These are phyloP conservation scores for Akebia trifoliata DNA, from an alignment of 164 flowering plant species.

Conservation along the genomic window DNA sequence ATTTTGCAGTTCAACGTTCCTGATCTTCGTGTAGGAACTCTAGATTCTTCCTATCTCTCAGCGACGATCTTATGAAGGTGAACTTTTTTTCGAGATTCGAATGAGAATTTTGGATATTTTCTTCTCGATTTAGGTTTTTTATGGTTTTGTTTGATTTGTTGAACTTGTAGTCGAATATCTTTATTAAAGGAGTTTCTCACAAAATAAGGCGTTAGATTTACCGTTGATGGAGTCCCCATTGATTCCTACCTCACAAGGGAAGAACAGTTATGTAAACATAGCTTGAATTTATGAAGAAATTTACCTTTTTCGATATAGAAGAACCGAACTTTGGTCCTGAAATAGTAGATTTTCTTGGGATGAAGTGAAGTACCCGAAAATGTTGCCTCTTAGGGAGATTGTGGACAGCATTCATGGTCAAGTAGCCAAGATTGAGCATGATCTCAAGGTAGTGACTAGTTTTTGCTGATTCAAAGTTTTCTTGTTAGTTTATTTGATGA, in stretches of 20 bases:
- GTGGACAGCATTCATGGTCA: constrained; percentile 65
- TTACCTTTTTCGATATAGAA: background rate
- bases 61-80: constrained; percentile 89
- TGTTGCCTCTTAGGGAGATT: constrained; percentile 75
- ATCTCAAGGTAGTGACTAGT: constrained; percentile 53
- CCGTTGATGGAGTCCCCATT: constrained; percentile 90
- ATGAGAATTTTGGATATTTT: background rate
- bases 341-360: constrained; percentile 83
- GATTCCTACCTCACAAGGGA: constrained; percentile 89
- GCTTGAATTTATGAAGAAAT: no score
- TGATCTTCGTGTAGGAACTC: constrained; percentile 87
- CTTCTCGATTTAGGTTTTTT: background rate
- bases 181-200: constrained; percentile 76
- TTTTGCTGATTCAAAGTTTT: background rate
- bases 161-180: constrained; percentile 61
- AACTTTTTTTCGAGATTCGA: background rate
- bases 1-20: constrained; percentile 73
- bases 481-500: background rate
- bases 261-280: background rate
- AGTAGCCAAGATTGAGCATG: constrained; percentile 83
- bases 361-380: constrained; percentile 78
- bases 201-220: constrained; percentile 90
- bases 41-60: constrained; percentile 84
- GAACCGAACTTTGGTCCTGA: constrained; percentile 7
- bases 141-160: constrained; percentile 5